phyloP scores from a whole-genome alignment of 148 eudicot genomes.

The Diospyros lotus region DNA sequence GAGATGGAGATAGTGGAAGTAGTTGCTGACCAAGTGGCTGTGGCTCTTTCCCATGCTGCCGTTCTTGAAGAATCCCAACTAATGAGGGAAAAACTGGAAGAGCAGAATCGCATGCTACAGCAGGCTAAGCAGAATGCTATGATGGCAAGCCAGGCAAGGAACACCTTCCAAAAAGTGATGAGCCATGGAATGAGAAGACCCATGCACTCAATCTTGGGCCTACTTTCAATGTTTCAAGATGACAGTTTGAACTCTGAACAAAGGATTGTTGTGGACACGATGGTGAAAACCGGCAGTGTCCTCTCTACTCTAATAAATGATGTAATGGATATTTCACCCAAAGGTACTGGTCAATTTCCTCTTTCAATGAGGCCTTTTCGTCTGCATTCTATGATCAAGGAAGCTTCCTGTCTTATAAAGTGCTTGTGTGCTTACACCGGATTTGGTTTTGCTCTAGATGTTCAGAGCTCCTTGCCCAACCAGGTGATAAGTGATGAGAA shows the following conservation, averaged over 20 bases:
- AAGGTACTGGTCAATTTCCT: conserved; percentile 52
- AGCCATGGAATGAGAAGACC: conserved; percentile 70
- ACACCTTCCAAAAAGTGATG: conserved; percentile 67
- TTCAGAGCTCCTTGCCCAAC: conserved; percentile 25
- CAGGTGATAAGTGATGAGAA: no score
- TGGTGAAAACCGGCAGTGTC: conserved; percentile 58
- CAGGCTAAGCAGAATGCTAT: conserved; percentile 55
- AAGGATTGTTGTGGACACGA: conserved; percentile 45
- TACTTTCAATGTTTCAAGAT: conserved; percentile 57
- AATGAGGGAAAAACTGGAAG: conserved; percentile 52
- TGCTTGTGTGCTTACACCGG: conserved; percentile 52
- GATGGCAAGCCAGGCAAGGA: conserved; percentile 72
- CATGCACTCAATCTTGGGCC: conserved; percentile 67
- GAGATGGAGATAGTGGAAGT: conserved; percentile 66
- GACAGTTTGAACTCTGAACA: conserved; percentile 42
- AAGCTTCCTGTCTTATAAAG: conserved; percentile 64
- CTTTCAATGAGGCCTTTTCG: conserved; percentile 44
- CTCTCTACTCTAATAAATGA: conserved; percentile 56
- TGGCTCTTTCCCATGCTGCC: conserved; percentile 82
- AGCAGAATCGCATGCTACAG: conserved; percentile 58
- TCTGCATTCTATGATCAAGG: conserved; percentile 45
- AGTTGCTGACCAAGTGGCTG: conserved; percentile 78
- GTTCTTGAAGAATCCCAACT: conserved; percentile 66
- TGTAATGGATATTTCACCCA: conserved; percentile 61
- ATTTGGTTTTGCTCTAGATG: conserved; percentile 43